Evolutionary conservation across 345 rosid species (phyloP), one percentile per base, ranked within the genome.

Genomic region (Aquilaria malaccensis): DNA sequence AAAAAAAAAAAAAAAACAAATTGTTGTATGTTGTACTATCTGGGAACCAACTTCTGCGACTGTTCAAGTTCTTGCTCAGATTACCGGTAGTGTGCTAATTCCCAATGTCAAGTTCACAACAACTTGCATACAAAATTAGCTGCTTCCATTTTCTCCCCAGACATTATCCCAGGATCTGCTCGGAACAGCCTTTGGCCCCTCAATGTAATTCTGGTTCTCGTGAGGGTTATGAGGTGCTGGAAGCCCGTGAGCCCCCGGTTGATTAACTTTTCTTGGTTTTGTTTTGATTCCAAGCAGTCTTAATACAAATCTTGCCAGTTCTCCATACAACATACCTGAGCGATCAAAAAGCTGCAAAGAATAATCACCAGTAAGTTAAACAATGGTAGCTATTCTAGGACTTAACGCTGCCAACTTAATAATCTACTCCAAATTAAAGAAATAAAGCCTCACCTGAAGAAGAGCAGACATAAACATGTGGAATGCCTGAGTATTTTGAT

Each of bases 401-500:
- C 7, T n/a, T 3, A 45, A 31, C 55, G 31, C 5, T 10, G 52
- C 50, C 48, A 55, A 9, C 13, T 60, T 33, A 61, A 50, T 22
- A 11, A 51, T 63, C 59, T 11, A 22, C 13, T 22, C 32, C 41
- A 37, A 2, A 32, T 15, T 47, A 49, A 10, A 55, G 45, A 50
- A 41, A 41, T 47, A 66, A 52, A 72, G 58, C 68, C 31, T 58
- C 61, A 92, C 95, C 96, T 92, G 96, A 71, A 91, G 96, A 73
- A 92, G 85, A 10, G 98, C 92, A 66, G 89, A 66, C 92, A 92
- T 92, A 68, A 88, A 86, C 92, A 89, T 79, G 72, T 86, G 95
- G 72, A 88, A 80, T 48, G 98, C 92, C 70, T 88, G 93, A 13
- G 98, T 83, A 71, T 92, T 88, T 77, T 85, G 96, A 70, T 85